These are phyloP conservation scores for Fusarium longipes DNA, from an alignment of 2,329 filamentous ascomycete species.

Conservation along the genomic window DNA sequence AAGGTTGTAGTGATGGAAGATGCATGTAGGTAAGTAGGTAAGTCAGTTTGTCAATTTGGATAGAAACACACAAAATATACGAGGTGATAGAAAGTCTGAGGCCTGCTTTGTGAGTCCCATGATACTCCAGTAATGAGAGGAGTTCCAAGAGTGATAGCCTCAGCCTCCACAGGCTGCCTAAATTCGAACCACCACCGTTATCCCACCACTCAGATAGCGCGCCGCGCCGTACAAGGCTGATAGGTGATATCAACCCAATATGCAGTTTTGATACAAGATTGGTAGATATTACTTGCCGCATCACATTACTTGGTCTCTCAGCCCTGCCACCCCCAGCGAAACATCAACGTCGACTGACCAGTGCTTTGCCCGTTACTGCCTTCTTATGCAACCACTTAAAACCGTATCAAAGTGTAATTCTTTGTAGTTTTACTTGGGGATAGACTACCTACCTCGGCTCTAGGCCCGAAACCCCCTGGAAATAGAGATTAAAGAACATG, in stretches of 20 bases:
- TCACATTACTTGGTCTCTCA: too few relatives aligned
- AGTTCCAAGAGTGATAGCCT: constrained; percentile 24
- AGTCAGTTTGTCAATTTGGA: not conserved
- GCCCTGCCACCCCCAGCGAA: constrained; percentile 23
- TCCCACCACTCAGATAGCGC: constrained; percentile 16
- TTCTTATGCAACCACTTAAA: constrained; percentile 38
- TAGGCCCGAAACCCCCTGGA: not conserved
- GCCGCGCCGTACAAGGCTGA: constrained; percentile 39
- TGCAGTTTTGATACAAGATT: not conserved
- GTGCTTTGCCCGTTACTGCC: constrained; percentile 2
- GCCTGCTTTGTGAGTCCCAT: constrained; percentile 14
- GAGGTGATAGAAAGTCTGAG: constrained; percentile 3
- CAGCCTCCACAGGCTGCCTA: constrained; percentile 41
- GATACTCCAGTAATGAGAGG: constrained; percentile 21
- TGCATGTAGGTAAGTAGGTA: not conserved
- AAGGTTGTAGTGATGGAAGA: constrained; percentile 1
- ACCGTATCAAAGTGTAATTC: constrained; percentile 5
- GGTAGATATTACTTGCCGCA: not conserved
- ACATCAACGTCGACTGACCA: constrained; percentile 17
- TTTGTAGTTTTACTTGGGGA: not conserved
- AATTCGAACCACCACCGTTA: constrained; percentile 28
- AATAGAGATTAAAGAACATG: not conserved
- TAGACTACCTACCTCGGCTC: not conserved
- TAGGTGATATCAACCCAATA: constrained; percentile 1
- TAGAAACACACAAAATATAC: constrained; percentile 16